Evolutionary conservation across 148 eudicot species (phyloP).

Genomic region (Talinum fruticosum): DNA sequence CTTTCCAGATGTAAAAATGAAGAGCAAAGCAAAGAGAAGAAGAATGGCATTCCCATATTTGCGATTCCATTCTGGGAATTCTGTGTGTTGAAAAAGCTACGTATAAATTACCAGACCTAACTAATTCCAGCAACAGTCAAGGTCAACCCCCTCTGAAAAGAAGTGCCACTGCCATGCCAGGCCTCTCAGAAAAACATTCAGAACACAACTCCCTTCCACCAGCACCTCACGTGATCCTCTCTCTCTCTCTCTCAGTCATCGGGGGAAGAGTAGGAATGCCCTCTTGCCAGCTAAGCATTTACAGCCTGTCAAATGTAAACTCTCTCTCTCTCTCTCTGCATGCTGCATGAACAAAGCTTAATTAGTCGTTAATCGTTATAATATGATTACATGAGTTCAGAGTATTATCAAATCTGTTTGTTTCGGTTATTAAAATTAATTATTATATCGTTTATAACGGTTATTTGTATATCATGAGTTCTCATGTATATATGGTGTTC

Average conservation of each 20-base stretch:
- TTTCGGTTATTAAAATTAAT: no score
- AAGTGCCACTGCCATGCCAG: no score
- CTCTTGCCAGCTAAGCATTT: background rate
- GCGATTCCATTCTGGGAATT: no score
- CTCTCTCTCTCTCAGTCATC: background rate
- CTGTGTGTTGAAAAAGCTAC: background rate
- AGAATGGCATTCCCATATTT: background rate
- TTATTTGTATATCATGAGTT: no score
- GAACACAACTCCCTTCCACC: background rate
- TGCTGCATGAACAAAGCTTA: background rate
- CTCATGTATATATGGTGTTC: no score
- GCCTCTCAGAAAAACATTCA: background rate
- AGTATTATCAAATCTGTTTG: no score
- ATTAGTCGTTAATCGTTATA: conserved; percentile 6
- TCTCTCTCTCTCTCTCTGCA: background rate
- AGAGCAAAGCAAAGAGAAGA: background rate
- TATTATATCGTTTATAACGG: no score
- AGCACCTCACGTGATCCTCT: conserved; percentile 1
- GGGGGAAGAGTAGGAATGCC: background rate
- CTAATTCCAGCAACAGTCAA: background rate
- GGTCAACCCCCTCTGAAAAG: conserved; percentile 1
- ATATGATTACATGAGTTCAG: no score
- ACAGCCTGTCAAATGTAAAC: background rate
- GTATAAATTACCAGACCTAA: no score
- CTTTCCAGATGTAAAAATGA: background rate